Base-by-base conservation (phyloP, 306 rosid genomes). In the Rubus idaeus region DNA sequence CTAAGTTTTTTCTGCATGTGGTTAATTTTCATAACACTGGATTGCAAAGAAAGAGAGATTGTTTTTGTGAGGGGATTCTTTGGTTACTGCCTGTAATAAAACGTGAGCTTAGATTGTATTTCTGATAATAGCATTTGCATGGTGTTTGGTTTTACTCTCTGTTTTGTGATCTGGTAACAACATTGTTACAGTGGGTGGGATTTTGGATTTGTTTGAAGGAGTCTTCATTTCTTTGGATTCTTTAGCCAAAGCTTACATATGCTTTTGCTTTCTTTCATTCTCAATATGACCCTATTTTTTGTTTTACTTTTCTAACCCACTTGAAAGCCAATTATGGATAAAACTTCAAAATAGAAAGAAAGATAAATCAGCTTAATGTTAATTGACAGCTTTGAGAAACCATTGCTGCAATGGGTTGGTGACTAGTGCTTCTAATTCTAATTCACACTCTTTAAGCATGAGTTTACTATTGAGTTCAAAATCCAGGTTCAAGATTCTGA, bases 81-180 rank as follows among this genome's bases (percentile, higher is more conserved):
- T 63, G 80, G 77, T 75, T 68, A 64, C 75, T 64, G 46, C 79
- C 49, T 79, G 50, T 26, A 83, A 82, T 82, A 79, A 70, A 67
- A 18, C 23, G 47, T 57, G 30, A 70, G 60, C 16, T 70, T 74
- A 44, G 77, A 55, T 68, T 82, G 37, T 57, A 47, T 77, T 65
- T 72, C 18, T 61, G 18, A 69, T 68, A 26, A 23, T 41, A n/a
- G 40, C 35, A 21, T 63, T 30, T 40, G 6, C 44, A 10, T 13
- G 45, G 44, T 26, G 17, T 50, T n/a, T 67, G 71, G 17, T 9
- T 17, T 40, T 65, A 8, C 56, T 42, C 35, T 30, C 35, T 30
- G 35, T 30, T 1, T 30, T 30, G 35, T 30, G 35, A 8, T 35
- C 35, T 46, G 44, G 20, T 63, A 14, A 37, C 68, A 63, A 14